phyloP scores from a whole-genome alignment of 2,329 filamentous ascomycete species.

The Biscogniauxia mediterranea region DNA sequence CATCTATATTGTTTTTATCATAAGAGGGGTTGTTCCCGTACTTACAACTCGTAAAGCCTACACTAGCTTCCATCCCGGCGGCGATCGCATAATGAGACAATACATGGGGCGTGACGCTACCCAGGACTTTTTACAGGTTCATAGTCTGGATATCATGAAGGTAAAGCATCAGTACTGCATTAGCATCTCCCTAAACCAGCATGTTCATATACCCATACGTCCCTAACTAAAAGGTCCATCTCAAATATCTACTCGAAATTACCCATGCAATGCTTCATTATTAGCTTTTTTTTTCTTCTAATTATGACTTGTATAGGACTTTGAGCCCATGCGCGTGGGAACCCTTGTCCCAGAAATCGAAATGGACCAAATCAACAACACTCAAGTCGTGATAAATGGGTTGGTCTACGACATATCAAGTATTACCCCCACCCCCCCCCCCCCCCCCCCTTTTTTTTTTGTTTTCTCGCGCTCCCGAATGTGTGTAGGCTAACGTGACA shows the following conservation, averaged over 20 bases:
- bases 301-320: conserved; percentile 2
- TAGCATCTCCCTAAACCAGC: not conserved
- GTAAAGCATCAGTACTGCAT: not conserved
- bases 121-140: conserved; percentile 8
- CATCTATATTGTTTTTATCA: not conserved
- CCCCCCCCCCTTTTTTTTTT: no score
- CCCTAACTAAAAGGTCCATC: no score
- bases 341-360: conserved; percentile 14
- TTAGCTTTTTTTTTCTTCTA: not conserved
- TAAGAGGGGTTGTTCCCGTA: not conserved
- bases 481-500: not conserved
- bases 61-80: conserved; percentile 18
- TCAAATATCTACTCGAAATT: no score
- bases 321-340: conserved; percentile 11
- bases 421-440: not conserved
- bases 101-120: conserved; percentile 13
- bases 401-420: conserved; percentile 21
- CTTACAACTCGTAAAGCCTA: conserved; percentile 9
- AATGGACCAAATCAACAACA: conserved; percentile 1
- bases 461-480: not conserved
- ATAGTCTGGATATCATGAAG: conserved; percentile 9
- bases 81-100: conserved; percentile 5
- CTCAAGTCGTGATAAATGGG: conserved; percentile 17
- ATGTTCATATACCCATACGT: no score
- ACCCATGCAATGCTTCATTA: not conserved